Evolutionary conservation across 371 early-diverging fungal genomes (phyloP).

Genomic region (Rhizopus sp.): DNA sequence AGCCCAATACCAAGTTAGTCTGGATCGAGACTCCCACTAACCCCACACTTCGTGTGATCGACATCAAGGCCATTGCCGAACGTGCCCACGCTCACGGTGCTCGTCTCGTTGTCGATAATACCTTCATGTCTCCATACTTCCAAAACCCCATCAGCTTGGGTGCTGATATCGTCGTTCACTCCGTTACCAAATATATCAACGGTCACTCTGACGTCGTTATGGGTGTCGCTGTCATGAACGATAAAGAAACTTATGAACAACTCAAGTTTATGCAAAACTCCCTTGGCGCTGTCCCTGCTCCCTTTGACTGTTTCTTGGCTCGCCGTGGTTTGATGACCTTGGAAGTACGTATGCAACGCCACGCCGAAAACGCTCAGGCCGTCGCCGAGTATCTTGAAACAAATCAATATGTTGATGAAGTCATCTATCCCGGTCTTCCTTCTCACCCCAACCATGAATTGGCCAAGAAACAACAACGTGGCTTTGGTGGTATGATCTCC

Average conservation of each 20-base stretch:
- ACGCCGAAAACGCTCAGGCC: slow-evolving; percentile 82
- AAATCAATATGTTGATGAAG: slow-evolving; percentile 64
- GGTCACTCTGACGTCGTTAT: slow-evolving; percentile 98
- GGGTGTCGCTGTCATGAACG: slow-evolving; percentile 90
- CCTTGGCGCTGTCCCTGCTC: slow-evolving; percentile 93
- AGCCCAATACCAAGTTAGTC: slow-evolving; percentile 81
- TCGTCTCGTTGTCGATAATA: slow-evolving; percentile 96
- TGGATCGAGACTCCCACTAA: slow-evolving; percentile 98
- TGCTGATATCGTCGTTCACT: slow-evolving; percentile 97
- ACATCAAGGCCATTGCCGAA: slow-evolving; percentile 85
- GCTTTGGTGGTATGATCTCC: slow-evolving; percentile 88
- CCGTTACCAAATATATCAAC: slow-evolving; percentile 98
- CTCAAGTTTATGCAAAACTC: slow-evolving; percentile 93
- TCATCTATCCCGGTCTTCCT: slow-evolving; percentile 85
- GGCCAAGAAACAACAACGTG: slow-evolving; percentile 75
- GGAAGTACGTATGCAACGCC: slow-evolving; percentile 92
- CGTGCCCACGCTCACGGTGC: slow-evolving; percentile 80
- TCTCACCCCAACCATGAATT: slow-evolving; percentile 85
- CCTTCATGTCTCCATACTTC: slow-evolving; percentile 97
- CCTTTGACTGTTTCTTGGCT: slow-evolving; percentile 97
- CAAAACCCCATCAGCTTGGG: slow-evolving; percentile 91
- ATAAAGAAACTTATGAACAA: slow-evolving; percentile 71
- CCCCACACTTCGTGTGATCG: slow-evolving; percentile 93
- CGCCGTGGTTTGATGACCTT: slow-evolving; percentile 96
- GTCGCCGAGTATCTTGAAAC: slow-evolving; percentile 73